Base-by-base conservation (phyloP, 768 basidiomycete species). In the Suillus subalutaceus region DNA sequence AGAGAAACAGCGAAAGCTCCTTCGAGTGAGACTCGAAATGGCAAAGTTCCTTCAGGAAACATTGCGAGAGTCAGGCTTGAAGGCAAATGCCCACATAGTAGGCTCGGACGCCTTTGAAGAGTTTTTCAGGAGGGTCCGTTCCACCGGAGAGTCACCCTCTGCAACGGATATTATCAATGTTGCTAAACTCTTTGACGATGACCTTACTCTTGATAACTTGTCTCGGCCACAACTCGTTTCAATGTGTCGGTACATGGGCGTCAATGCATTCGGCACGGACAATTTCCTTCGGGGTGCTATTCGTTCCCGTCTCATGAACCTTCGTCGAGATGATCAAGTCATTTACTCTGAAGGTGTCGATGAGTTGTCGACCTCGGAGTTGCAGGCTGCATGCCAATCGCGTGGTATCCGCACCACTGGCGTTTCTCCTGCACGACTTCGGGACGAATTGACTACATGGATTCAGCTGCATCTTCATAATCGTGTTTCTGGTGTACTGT, bases 41-140 rank as follows among this genome's bases (percentile, higher is more conserved):
- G 97, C 97, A 72, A 99, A 99, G 75, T 99, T 99, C 84, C 84
- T 99, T 32, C 97, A 98, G 72, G 97, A 99, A 78, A 99, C 97
- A 0, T 86, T 99, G 55, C 88, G 94, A 46, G 97, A 98, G 80
- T 94, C 92, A 2, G 95, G 94, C 46, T 83, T 98, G 66, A 96
- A 93, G 77, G 94, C 94, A 10, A 94, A 93, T 67, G 89, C 91
- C 23, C 95, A 97, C 74, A 97, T 99, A 65, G 88, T 98, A 66
- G 92, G 94, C 68, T 91, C 87, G 50, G 96, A 97, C 63, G 93
- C 95, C 48, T 99, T 99, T 87, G 98, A 98, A 76, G 95, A 97
- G 78, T 99, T 99, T 82, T 99, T 99, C 90, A 88, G 94, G 75
- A 99, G 99, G 82, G 95, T 94, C 62, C 92, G 97, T 62, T 93